These are phyloP conservation scores for Trametes sp. DNA, from an alignment of 1,284 basidiomycete genomes.

Conservation along the genomic window DNA sequence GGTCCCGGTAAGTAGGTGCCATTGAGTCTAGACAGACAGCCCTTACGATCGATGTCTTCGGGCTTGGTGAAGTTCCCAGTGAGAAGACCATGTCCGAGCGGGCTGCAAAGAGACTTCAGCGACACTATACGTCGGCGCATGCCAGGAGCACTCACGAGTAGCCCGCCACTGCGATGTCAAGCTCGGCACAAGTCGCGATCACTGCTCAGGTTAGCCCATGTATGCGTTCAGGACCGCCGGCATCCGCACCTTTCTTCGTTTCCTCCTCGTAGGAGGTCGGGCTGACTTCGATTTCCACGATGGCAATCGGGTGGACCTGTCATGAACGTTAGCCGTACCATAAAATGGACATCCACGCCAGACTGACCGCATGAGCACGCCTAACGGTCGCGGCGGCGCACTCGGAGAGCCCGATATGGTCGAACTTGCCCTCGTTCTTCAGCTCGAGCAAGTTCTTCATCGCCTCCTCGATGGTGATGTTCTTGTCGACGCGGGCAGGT, in stretches of 20 bases:
- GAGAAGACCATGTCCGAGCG: constrained; percentile 64
- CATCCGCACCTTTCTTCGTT: constrained; percentile 46
- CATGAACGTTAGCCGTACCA: not conserved
- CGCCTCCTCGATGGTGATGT: constrained; percentile 43
- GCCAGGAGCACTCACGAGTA: constrained; percentile 50
- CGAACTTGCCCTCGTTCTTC: constrained; percentile 51
- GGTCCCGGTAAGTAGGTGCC: too few species aligned
- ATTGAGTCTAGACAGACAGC: too few species aligned
- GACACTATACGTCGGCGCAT: not conserved
- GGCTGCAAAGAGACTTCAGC: constrained; percentile 38
- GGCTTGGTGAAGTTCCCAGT: constrained; percentile 56
- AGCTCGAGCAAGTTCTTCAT: constrained; percentile 40
- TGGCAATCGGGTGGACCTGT: constrained; percentile 51
- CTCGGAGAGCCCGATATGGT: constrained; percentile 58
- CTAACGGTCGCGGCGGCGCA: constrained; percentile 54
- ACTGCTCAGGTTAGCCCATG: constrained; percentile 37
- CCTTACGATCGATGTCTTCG: constrained; percentile 51
- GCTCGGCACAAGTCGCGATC: constrained; percentile 49
- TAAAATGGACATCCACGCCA: too few species aligned
- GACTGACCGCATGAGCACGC: constrained; percentile 34
- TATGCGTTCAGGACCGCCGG: not conserved
- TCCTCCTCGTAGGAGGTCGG: constrained; percentile 59
- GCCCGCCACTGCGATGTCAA: constrained; percentile 57
- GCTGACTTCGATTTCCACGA: constrained; percentile 63
- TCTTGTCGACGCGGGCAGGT: constrained; percentile 44